Evolutionary conservation across 371 early-diverging fungal genomes (phyloP).

Genomic region (Fennellomyces sp.): DNA sequence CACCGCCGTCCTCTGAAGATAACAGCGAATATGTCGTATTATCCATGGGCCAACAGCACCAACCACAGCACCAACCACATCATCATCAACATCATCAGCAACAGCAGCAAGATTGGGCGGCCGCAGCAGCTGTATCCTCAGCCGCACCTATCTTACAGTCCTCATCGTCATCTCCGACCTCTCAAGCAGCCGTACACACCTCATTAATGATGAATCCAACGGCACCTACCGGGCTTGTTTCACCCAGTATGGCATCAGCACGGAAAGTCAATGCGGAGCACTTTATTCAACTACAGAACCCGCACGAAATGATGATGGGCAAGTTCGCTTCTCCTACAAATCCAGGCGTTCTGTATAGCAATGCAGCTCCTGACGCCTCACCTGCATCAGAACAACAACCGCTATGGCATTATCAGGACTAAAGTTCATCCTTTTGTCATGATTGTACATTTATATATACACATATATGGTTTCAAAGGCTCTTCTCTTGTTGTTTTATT

Average conservation of each 20-base stretch:
- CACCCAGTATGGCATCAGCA: not conserved
- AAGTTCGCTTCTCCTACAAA: not conserved
- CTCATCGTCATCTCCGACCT: not conserved
- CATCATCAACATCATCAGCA: not conserved
- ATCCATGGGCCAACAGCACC: conserved; percentile 6
- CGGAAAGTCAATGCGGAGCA: not conserved
- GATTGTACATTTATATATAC: not conserved
- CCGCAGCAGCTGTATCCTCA: not conserved
- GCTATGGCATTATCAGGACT: conserved; percentile 3
- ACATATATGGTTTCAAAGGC: no score
- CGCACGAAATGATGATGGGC: not conserved
- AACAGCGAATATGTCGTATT: not conserved
- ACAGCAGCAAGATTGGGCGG: not conserved
- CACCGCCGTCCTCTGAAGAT: not conserved
- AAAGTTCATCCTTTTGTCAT: no score
- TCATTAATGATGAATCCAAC: not conserved
- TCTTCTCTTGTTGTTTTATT: not conserved
- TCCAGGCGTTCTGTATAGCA: not conserved
- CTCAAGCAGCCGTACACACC: not conserved
- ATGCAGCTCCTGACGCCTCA: not conserved
- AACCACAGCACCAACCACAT: not conserved
- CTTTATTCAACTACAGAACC: not conserved
- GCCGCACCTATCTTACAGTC: not conserved
- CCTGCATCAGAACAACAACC: not conserved
- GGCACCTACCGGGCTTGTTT: not conserved